Evolutionary conservation across 345 rosid species (phyloP).

Genomic region (Noccaea caerulescens): DNA sequence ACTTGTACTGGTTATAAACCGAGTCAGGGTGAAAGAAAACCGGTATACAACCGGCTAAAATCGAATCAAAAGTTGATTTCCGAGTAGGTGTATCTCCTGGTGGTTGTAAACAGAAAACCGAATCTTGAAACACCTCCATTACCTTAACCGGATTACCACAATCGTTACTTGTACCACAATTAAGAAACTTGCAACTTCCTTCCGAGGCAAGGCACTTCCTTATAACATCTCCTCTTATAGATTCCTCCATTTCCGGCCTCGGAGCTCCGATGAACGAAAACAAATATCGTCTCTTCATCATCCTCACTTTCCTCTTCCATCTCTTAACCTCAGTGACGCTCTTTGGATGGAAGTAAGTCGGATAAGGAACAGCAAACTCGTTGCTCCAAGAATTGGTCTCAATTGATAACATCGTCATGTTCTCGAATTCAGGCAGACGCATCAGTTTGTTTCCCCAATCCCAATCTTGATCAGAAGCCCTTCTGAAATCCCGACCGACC

Average conservation of each 20-base stretch:
- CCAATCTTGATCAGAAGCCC: conserved; percentile 37
- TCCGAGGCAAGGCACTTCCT: conserved; percentile 48
- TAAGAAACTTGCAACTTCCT: conserved; percentile 43
- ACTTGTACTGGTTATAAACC: conserved; percentile 51
- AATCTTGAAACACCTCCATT: conserved; percentile 46
- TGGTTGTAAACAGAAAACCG: conserved; percentile 59
- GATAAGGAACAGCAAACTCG: conserved; percentile 53
- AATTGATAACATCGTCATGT: conserved; percentile 50
- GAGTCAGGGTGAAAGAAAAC: conserved; percentile 58
- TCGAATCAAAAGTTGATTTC: conserved; percentile 58
- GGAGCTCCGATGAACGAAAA: conserved; percentile 48
- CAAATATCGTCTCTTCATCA: conserved; percentile 35
- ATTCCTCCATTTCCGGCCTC: conserved; percentile 31
- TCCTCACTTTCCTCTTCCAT: conserved; percentile 47
- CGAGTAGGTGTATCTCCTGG: conserved; percentile 67
- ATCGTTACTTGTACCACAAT: conserved; percentile 39
- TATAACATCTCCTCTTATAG: conserved; percentile 52
- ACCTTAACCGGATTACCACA: conserved; percentile 50
- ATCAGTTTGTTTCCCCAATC: conserved; percentile 57
- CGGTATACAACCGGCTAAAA: conserved; percentile 60
- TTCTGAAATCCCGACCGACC: conserved; percentile 45
- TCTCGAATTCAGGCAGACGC: conserved; percentile 40
- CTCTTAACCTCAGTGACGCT: conserved; percentile 28
- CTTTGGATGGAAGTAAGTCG: conserved; percentile 52
- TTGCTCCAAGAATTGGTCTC: conserved; percentile 40